Evolutionary conservation across 2,329 filamentous ascomycete genomes (phyloP), one percentile per base, ranked within the genome.

Genomic region (Claviceps arundinis): DNA sequence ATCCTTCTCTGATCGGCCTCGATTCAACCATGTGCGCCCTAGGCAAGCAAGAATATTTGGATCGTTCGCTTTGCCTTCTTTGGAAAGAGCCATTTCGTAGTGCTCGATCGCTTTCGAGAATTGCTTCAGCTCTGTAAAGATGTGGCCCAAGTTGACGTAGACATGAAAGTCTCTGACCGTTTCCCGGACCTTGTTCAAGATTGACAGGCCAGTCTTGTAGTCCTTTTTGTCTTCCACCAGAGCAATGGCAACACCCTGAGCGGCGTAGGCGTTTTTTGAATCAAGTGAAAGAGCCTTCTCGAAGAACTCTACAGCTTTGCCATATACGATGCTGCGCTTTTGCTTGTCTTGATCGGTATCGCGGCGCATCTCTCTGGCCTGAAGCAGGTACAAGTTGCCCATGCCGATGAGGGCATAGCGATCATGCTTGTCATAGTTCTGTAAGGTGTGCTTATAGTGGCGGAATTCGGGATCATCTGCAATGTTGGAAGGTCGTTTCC

Each of bases 231-330:
- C 91, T 65, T 98, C 93, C 1, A 93, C 84, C 30, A 98, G 74
- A 8, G 91, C 90, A 63, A 98, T 97, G 14, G 88, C 93, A 57
- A 98, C 82, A 55, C 94, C 93, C 65, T 98, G 93, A 2, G 93
- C 93, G 7, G 94, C 94, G 65, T 95, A 95, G 0, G 93, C 91
- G 60, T 97, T 98, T 70, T 85, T 89, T 0, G 89, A 83, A 62
- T 98, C 93, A n/a, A 98, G 73, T 56, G 94, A 89, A 22, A 98
- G 73, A 4, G 91, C 91, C 70, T 98, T 98, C 65, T 97, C 93
- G 61, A 96, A 98, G 69, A 98, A 98, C 65, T 98, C 94, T 11
- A 97, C 90, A 0, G 93, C 90, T 59, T 91, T 89, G 64, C 84
- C 82, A 64, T 97, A 98, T 56, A 82, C 85, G 59, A 85, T 87